Percentiles rank a stretch among this genome's conserved stretches.
Conservation (phyloP, 2,329 filamentous ascomycete genomes). For the Colletotrichum limetticola region DNA sequence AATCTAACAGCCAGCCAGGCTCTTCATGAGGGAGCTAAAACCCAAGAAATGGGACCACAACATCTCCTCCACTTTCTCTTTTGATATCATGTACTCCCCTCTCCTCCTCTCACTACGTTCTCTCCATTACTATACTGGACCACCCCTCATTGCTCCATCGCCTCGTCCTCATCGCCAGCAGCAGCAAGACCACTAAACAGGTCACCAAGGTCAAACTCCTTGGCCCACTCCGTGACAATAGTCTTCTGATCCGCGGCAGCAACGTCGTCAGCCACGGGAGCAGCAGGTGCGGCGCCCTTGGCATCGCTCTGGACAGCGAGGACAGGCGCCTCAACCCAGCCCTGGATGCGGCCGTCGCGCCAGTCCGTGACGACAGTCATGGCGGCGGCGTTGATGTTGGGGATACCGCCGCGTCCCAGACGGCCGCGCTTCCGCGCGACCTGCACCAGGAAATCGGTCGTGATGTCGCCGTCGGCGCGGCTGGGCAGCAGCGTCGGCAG, state of each 20-base stretch:
- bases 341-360: conserved; percentile 94
- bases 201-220: conserved; percentile 94
- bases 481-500: conserved; percentile 80
- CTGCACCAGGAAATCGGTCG: conserved; percentile 92
- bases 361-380: conserved; percentile 97
- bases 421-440: conserved; percentile 93
- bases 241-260: conserved; percentile 77
- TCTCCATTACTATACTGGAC: conserved; percentile 2
- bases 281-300: conserved; percentile 39
- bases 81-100: conserved; percentile 22
- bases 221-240: conserved; percentile 92
- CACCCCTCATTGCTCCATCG: conserved; percentile 60
- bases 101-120: neutral
- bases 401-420: conserved; percentile 87
- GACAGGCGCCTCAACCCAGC: conserved; percentile 84
- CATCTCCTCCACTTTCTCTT: conserved; percentile 5
- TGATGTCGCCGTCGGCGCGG: conserved; percentile 77
- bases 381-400: conserved; percentile 87
- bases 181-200: conserved; percentile 69
- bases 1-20: conserved; percentile 17
- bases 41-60: neutral
- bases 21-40: neutral
- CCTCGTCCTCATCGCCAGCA: conserved; percentile 50
- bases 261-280: conserved; percentile 53
- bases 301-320: conserved; percentile 62